Percentiles rank a stretch among this genome's conserved stretches.
These are phyloP conservation scores for Pichia gijzeniarum DNA, from an alignment of 805 yeast species.

Conservation along the genomic window DNA sequence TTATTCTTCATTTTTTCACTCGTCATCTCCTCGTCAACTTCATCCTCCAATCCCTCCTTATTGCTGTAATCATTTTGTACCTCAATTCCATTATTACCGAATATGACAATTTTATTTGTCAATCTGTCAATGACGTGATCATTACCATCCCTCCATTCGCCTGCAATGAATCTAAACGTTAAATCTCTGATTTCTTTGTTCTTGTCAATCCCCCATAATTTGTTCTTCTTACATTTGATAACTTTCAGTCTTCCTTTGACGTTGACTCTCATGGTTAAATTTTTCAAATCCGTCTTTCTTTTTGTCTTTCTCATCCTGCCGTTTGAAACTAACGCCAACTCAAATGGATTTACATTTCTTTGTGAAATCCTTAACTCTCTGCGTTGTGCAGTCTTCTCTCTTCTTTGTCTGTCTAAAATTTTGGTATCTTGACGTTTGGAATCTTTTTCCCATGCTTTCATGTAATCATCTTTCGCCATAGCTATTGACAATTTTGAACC, in stretches of 20 bases:
- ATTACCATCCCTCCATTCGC: slow-evolving; percentile 74
- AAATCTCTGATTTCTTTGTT: slow-evolving; percentile 54
- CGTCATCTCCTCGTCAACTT: slow-evolving; percentile 27
- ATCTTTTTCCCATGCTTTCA: slow-evolving; percentile 42
- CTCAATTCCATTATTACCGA: slow-evolving; percentile 19
- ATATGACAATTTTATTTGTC: slow-evolving; percentile 24
- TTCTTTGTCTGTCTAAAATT: slow-evolving; percentile 23
- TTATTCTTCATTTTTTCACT: slow-evolving; percentile 41
- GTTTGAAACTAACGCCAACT: slow-evolving; percentile 16
- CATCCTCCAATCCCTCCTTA: not conserved
- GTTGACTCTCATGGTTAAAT: slow-evolving; percentile 59
- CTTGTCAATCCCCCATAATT: slow-evolving; percentile 88
- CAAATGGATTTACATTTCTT: slow-evolving; percentile 34
- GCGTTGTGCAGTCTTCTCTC: slow-evolving; percentile 30
- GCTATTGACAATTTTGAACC: slow-evolving; percentile 60
- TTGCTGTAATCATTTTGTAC: slow-evolving; percentile 5
- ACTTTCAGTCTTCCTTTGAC: slow-evolving; percentile 51
- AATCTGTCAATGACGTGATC: slow-evolving; percentile 69
- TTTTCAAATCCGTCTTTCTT: slow-evolving; percentile 42
- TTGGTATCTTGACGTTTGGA: slow-evolving; percentile 34
- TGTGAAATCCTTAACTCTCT: slow-evolving; percentile 40
- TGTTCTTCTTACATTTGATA: slow-evolving; percentile 60
- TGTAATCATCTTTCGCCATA: slow-evolving; percentile 53
- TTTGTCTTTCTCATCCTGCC: slow-evolving; percentile 60
- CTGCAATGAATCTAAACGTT: slow-evolving; percentile 54